Base-by-base conservation (phyloP, 2,329 filamentous ascomycete species). In the Ceratocystis huliohia region DNA sequence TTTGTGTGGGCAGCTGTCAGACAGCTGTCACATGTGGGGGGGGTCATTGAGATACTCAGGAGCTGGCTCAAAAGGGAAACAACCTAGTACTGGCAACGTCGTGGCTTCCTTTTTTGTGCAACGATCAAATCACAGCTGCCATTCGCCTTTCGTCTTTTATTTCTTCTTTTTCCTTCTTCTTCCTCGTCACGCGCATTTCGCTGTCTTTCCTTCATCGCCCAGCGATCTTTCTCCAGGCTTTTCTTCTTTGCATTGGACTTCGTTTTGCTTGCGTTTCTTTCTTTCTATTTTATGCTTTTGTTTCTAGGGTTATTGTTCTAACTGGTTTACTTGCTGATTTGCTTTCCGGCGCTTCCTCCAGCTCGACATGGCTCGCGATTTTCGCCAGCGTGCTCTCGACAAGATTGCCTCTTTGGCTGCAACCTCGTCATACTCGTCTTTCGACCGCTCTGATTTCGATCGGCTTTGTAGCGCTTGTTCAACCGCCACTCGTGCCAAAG, bases 331-430 rank as follows among this genome's bases (percentile, higher is more conserved):
- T 17, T 22, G n/a, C 64, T 56, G 15, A 17, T 46, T 33, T 53
- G 28, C 41, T 53, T 20, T 41, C 25, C 7, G 1, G 15, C 50
- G 30, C 10, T 25, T 25, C 22, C 48, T 53, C 15, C 25, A 25
- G 0, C 48, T 15, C 50, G 62, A 65, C 68, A 83, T 83, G 76
- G 76, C 79, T 69, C 79, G 80, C 73, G 78, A 83, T 71, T 81
- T 87, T 69, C 83, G 85, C 73, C 82, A 81, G 69, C 80, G 79
- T 73, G 85, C 85, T 70, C 78, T 88, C 66, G 78, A 86, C 75
- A 86, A 84, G 76, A 86, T 88, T 70, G 85, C 85, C 53, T 79
- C 80, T 59, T 78, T 88, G 65, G 86, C 85, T 15, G 82, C 84
- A 33, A 77, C 79, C 53, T 81, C 77, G 73, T 76, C 82, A 20